These are phyloP conservation scores for Rhynchospora tenuis DNA, from an alignment of 176 grass and related monocot genomes.

Conservation along the genomic window DNA sequence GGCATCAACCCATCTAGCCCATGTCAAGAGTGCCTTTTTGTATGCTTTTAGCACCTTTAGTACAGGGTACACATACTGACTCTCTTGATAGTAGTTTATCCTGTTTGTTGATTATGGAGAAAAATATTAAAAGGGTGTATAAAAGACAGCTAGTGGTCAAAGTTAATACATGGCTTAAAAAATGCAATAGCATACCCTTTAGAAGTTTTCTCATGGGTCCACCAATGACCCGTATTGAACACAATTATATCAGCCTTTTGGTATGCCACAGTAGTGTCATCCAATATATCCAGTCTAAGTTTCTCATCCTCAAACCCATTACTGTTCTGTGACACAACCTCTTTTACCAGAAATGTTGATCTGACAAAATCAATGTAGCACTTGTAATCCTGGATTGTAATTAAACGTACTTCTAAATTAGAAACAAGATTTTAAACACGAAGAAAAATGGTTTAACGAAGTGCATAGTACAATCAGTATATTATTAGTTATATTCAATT, in stretches of 20 bases:
- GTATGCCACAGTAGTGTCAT: slow-evolving; percentile 52
- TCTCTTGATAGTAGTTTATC: slow-evolving; percentile 86
- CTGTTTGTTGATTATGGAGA: slow-evolving; percentile 24
- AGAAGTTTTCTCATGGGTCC: slow-evolving; percentile 84
- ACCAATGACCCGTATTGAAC: slow-evolving; percentile 94
- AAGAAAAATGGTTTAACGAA: not conserved
- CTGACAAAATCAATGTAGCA: slow-evolving; percentile 78
- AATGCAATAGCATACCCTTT: slow-evolving; percentile 42
- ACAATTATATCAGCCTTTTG: slow-evolving; percentile 66
- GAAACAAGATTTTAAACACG: not conserved
- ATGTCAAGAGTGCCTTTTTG: slow-evolving; percentile 65
- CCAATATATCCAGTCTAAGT: slow-evolving; percentile 67
- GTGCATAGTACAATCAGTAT: not conserved
- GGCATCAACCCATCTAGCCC: slow-evolving; percentile 76
- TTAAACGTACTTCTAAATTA: not conserved
- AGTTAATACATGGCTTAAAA: not conserved
- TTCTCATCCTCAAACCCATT: slow-evolving; percentile 33
- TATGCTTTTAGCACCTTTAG: slow-evolving; percentile 74
- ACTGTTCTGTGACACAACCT: slow-evolving; percentile 25
- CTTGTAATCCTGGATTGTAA: slow-evolving; percentile 60
- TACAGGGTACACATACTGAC: slow-evolving; percentile 48
- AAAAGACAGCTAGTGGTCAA: not conserved
- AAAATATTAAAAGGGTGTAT: not conserved
- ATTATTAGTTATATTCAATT: slow-evolving; percentile 1
- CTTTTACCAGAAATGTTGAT: slow-evolving; percentile 74